Evolutionary conservation across 164 flowering plant species (phyloP).

Genomic region (Piper betle): DNA sequence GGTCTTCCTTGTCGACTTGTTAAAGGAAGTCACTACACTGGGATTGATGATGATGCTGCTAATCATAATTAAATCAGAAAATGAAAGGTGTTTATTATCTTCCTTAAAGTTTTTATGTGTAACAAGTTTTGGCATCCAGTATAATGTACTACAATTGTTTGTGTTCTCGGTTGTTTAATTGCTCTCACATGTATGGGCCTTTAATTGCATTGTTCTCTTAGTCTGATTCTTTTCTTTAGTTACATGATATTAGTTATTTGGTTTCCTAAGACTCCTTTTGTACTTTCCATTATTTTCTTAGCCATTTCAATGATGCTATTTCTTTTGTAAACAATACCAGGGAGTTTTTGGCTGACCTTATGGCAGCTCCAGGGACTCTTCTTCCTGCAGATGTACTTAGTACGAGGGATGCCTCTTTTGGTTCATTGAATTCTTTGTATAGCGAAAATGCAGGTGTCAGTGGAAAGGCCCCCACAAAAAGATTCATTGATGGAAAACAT

Average conservation of each 20-base stretch:
- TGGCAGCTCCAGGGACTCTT: conserved; percentile 97
- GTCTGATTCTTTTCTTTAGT: too few species aligned
- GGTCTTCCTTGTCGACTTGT: conserved; percentile 79
- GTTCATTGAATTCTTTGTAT: conserved; percentile 25
- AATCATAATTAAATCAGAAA: conserved; percentile 76
- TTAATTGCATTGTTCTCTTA: too few species aligned
- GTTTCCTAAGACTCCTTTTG: too few species aligned
- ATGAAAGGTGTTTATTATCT: conserved; percentile 52
- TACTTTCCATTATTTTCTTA: too few species aligned
- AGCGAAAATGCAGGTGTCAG: conserved; percentile 23
- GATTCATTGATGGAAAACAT: conserved; percentile 15
- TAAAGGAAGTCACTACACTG: conserved; percentile 95
- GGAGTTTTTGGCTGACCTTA: conserved; percentile 96
- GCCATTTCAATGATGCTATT: too few species aligned
- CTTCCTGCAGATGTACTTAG: conserved; percentile 79
- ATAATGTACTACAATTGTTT: not conserved
- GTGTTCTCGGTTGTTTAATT: too few species aligned
- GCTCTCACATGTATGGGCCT: too few species aligned
- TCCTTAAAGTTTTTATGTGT: not conserved
- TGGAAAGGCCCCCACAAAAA: conserved; percentile 16
- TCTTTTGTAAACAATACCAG: conserved; percentile 21
- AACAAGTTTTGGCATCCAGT: not conserved
- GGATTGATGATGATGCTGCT: conserved; percentile 91
- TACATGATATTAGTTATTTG: too few species aligned
- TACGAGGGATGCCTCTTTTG: conserved; percentile 39